A percentile compares a stretch with the other conserved stretches of the same genome.
These are phyloP conservation scores for Laguncularia racemosa DNA, from an alignment of 345 rosid genomes.

Conservation along the genomic window DNA sequence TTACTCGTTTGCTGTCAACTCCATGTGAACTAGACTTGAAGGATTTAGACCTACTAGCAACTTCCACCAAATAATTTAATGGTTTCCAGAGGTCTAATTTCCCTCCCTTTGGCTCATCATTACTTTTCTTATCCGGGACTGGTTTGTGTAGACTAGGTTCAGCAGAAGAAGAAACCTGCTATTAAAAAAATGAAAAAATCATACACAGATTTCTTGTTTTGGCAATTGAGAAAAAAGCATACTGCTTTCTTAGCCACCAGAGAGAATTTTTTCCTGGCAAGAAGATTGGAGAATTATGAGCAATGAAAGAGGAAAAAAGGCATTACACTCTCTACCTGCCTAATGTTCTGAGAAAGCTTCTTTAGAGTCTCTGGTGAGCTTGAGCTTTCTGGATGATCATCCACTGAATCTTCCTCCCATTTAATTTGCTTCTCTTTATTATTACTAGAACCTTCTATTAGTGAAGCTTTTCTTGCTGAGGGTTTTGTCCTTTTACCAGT, in stretches of 20 bases:
- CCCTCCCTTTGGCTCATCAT: slow-evolving; percentile 46
- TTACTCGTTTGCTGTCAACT: slow-evolving; percentile 28
- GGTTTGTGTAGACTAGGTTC: slow-evolving; percentile 34
- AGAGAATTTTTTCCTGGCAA: neutral
- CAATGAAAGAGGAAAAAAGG: slow-evolving; percentile 7
- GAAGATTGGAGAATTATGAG: neutral
- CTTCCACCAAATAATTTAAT: slow-evolving; percentile 88
- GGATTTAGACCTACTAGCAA: slow-evolving; percentile 77
- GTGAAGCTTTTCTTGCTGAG: slow-evolving; percentile 42
- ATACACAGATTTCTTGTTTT: neutral
- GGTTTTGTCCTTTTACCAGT: slow-evolving; percentile 74
- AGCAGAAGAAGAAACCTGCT: slow-evolving; percentile 51
- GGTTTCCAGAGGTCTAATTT: slow-evolving; percentile 87
- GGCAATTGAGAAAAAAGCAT: too few species aligned
- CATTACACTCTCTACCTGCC: slow-evolving; percentile 46
- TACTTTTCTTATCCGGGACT: slow-evolving; percentile 30
- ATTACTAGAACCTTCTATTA: slow-evolving; percentile 38
- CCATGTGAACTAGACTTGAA: slow-evolving; percentile 53
- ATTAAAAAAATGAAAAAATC: too few species aligned
- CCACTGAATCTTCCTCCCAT: slow-evolving; percentile 49
- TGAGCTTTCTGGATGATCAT: slow-evolving; percentile 42
- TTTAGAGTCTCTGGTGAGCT: slow-evolving; percentile 69
- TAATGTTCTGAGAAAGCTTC: slow-evolving; percentile 43
- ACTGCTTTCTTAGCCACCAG: neutral
- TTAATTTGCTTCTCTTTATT: slow-evolving; percentile 36